Evolutionary conservation across 768 basidiomycete species (phyloP), one percentile per base, ranked within the genome.

Genomic region (Boletus vermiculosoides): DNA sequence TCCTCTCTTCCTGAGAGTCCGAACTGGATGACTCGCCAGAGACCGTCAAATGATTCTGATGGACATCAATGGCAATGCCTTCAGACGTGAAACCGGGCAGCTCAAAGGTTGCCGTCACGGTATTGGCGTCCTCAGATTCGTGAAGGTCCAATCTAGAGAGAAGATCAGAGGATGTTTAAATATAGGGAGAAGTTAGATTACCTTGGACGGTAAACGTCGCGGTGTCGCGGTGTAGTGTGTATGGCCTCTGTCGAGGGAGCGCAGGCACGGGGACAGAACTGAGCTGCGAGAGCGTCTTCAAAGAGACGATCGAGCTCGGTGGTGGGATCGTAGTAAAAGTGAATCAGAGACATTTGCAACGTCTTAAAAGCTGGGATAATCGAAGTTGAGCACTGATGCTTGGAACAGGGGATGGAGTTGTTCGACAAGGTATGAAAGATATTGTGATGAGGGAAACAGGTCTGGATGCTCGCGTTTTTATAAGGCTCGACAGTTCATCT

Each of bases 1-100:
- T 75, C 13, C 56, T 57, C 54, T 77, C 73, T 8, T 76, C 75
- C 34, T 66, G 64, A 5, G 76, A 66, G 0, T 63, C 45, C 1
- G 74, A 70, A 4, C 63, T 45, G 12, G 69, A 66, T 25, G 62
- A 71, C 64, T 83, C 76, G 25, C 80, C 81, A 9, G 78, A 77
- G 36, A 85, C 70, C 2, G 72, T 79, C 49, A 86, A 69, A 39
- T 72, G 75, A 55, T 76, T 74, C 57, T 80, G 75, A 40, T 76
- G 74, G 20, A 83, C 66, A 50, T 83, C 76, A 48, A 84, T 78
- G 34, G 69, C 62, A 42, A 84, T 73, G 49, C 76, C 73, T 42
- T 80, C 76, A 52, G 80, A 79, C 52, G 74, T 78, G 51, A 83
- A 64, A 10, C 83, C 82, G 5, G 84, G 83, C 2, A 83, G 68